Conservation (phyloP, 129 eudicot species). For the Deinandra increscens region DNA sequence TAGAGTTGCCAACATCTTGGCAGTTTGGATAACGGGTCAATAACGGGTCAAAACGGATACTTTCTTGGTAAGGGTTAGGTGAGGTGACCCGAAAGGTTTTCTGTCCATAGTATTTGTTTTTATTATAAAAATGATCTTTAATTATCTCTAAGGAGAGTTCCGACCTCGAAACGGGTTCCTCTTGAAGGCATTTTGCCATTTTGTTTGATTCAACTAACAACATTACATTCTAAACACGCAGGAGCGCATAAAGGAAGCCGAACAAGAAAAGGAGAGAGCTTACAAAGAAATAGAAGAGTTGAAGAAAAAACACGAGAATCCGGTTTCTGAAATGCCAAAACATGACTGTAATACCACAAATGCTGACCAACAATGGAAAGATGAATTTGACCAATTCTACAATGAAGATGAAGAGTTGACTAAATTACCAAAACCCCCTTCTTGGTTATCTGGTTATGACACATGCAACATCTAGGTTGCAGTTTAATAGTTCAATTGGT, state of each 20-base stretch:
- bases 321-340: conserved; percentile 33
- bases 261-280: conserved; percentile 66
- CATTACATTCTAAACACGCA: conserved; percentile 31
- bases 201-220: not conserved
- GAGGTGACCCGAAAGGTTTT: not conserved
- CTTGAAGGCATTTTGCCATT: too few species aligned
- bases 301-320: conserved; percentile 50
- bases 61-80: not conserved
- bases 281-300: conserved; percentile 61
- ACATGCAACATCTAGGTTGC: conserved; percentile 65
- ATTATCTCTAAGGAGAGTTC: too few species aligned
- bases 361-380: conserved; percentile 47
- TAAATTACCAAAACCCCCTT: conserved; percentile 50
- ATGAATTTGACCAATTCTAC: conserved; percentile 49
- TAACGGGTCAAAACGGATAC: too few species aligned
- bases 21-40: not conserved
- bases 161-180: too few species aligned
- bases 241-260: conserved; percentile 66
- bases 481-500: not conserved
- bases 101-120: not conserved
- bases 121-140: too few species aligned
- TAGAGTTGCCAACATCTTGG: not conserved
- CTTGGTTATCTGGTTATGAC: conserved; percentile 90
- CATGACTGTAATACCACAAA: conserved; percentile 16
- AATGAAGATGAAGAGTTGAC: conserved; percentile 44